These are phyloP conservation scores for Lodderomyces metapsilosis DNA, from an alignment of 1,139 yeast species.

Conservation along the genomic window DNA sequence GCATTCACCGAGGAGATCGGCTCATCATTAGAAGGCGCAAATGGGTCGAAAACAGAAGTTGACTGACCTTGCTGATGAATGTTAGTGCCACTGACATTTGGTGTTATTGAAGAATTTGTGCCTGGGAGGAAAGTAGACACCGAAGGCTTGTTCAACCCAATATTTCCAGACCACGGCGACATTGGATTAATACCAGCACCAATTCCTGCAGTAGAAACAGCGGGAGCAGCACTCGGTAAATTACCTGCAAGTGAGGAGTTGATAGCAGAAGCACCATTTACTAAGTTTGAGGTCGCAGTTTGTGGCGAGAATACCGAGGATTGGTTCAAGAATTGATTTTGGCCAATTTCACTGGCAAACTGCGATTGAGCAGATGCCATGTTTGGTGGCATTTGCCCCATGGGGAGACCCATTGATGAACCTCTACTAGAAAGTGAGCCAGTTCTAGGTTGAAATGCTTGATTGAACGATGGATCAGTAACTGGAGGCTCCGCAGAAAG, in stretches of 20 bases:
- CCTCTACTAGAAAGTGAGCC: slow-evolving; percentile 24
- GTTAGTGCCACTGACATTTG: not conserved
- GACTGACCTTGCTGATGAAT: slow-evolving; percentile 2
- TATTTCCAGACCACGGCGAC: slow-evolving; percentile 16
- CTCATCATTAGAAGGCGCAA: slow-evolving; percentile 10
- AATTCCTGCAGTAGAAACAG: slow-evolving; percentile 1
- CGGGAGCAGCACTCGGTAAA: not conserved
- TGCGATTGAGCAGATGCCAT: slow-evolving; percentile 6
- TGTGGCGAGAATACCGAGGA: slow-evolving; percentile 10
- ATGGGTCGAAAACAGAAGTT: slow-evolving; percentile 14
- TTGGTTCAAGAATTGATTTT: slow-evolving; percentile 5
- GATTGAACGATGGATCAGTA: slow-evolving; percentile 1
- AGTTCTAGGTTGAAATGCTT: slow-evolving; percentile 34
- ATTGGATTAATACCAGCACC: slow-evolving; percentile 3
- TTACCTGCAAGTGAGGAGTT: slow-evolving; percentile 3
- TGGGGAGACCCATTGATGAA: slow-evolving; percentile 13
- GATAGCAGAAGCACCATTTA: slow-evolving; percentile 5
- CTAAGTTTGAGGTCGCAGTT: slow-evolving; percentile 9
- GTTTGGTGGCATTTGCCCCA: slow-evolving; percentile 14
- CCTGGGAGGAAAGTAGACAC: not conserved
- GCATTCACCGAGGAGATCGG: slow-evolving; percentile 9
- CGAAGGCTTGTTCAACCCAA: slow-evolving; percentile 12
- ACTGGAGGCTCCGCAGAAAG: not conserved
- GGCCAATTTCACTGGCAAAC: slow-evolving; percentile 7
- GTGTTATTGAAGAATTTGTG: slow-evolving; percentile 4